Evolutionary conservation across 495 filamentous ascomycete species (phyloP), one percentile per base, ranked within the genome.

Genomic region (Trichocladium uniseriatum): DNA sequence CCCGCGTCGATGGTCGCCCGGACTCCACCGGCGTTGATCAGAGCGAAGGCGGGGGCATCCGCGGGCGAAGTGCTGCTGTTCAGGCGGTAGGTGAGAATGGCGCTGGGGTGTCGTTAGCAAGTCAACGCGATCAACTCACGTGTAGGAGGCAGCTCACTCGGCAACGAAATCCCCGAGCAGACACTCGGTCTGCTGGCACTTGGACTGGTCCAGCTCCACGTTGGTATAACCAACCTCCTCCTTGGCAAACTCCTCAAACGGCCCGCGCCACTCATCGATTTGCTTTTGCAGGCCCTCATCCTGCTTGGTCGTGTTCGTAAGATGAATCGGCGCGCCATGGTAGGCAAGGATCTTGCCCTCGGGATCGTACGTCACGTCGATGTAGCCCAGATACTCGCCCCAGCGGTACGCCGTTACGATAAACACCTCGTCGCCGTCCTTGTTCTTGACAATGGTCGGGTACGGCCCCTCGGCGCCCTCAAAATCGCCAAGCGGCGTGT

Each of bases 301-400:
- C 52, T 77, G 72, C 21, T 63, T 51, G 11, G 74, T 80, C 6
- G 63, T 49, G 53, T 81, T 79, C 49, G 69, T 75, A 19, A 81
- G 58, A 39, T 77, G 74, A 51, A 81, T 71, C 0, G 78, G 77
- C 1, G 67, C 76, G 44, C 76, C 77, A 53, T 72, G 69, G 61
- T 80, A 80, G 7, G 62, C 64, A 11, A 79, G 63, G 29, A 80
- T 69, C 52, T 70, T 73, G 37, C 78, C 78, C 6, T 70, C 57
- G 0, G 59, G 24, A 50, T 76, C 72, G 50, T 72, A 80, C 3
- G 72, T 72, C 11, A 79, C 72, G 51, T 79, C 74, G 42, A 80
- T 79, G 55, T 77, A 79, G 38, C 76, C 77, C 2, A 79, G 60
- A 34, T 80, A 79, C 62, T 79, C 73, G 22, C 77, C 77, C 79